phyloP scores from a whole-genome alignment of 495 filamentous ascomycete genomes.

The Xylaria sp. region DNA sequence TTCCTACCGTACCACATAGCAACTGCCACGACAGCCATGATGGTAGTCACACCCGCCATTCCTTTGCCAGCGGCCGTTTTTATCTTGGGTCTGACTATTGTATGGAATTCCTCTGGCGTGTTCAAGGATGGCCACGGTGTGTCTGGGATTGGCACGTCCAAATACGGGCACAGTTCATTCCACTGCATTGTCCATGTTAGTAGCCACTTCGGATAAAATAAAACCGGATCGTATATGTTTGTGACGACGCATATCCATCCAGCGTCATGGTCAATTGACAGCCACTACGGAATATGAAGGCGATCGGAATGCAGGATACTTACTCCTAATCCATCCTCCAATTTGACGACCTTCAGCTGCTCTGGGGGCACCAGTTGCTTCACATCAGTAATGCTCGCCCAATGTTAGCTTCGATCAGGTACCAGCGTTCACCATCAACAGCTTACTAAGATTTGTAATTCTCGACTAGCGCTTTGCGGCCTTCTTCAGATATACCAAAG shows the following conservation, averaged over 20 bases:
- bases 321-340: slow-evolving; percentile 43
- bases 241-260: neutral
- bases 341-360: slow-evolving; percentile 36
- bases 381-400: slow-evolving; percentile 39
- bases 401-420: neutral
- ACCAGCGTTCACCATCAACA: too few species aligned
- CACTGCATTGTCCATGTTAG: slow-evolving; percentile 22
- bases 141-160: slow-evolving; percentile 40
- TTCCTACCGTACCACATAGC: slow-evolving; percentile 33
- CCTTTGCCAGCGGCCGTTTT: slow-evolving; percentile 29
- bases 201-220: neutral
- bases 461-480: slow-evolving; percentile 27
- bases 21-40: slow-evolving; percentile 31
- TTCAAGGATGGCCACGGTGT: slow-evolving; percentile 35
- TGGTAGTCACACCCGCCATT: slow-evolving; percentile 28
- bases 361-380: slow-evolving; percentile 42
- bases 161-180: slow-evolving; percentile 41
- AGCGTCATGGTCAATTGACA: neutral
- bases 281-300: neutral
- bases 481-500: slow-evolving; percentile 29
- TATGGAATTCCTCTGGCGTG: slow-evolving; percentile 36
- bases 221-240: neutral
- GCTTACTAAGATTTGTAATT: slow-evolving; percentile 44
- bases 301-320: neutral
- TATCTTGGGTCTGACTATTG: slow-evolving; percentile 16